Conservation (phyloP, 2,329 filamentous ascomycete species). For the Sclerotinia spermophila region DNA sequence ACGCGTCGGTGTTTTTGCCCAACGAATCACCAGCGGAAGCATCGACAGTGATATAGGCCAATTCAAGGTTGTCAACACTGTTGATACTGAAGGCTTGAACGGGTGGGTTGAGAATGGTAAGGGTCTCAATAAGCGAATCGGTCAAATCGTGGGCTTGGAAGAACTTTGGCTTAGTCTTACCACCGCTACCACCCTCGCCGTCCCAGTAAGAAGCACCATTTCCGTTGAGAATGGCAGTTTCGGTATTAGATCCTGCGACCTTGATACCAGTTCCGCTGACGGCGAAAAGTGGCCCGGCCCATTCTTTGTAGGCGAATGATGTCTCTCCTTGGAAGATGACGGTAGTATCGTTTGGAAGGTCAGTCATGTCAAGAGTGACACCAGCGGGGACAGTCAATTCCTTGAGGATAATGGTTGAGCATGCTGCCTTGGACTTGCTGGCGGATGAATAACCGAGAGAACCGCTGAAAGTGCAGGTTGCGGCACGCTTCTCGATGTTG, state of each 20-base stretch:
- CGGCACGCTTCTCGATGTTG: not conserved
- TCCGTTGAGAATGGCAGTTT: not conserved
- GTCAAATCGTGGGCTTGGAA: not conserved
- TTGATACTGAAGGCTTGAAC: not conserved
- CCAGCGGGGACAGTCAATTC: not conserved
- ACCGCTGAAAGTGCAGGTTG: not conserved
- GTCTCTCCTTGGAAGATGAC: not conserved
- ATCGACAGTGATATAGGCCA: not conserved
- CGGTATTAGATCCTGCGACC: not conserved
- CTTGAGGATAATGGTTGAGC: not conserved
- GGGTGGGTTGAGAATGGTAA: not conserved
- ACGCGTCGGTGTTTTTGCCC: not conserved
- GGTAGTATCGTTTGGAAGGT: not conserved
- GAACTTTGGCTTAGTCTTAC: not conserved
- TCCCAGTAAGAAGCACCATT: not conserved
- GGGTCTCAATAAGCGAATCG: not conserved
- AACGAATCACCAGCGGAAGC: not conserved
- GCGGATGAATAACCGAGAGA: not conserved
- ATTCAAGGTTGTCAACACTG: not conserved
- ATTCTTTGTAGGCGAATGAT: not conserved
- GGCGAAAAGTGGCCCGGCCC: not conserved
- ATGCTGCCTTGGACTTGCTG: not conserved
- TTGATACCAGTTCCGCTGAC: not conserved
- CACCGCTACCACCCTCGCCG: not conserved
- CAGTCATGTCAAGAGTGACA: not conserved